phyloP scores from a whole-genome alignment of 2,329 filamentous ascomycete species.

The Neofusicoccum kwambonambiense region DNA sequence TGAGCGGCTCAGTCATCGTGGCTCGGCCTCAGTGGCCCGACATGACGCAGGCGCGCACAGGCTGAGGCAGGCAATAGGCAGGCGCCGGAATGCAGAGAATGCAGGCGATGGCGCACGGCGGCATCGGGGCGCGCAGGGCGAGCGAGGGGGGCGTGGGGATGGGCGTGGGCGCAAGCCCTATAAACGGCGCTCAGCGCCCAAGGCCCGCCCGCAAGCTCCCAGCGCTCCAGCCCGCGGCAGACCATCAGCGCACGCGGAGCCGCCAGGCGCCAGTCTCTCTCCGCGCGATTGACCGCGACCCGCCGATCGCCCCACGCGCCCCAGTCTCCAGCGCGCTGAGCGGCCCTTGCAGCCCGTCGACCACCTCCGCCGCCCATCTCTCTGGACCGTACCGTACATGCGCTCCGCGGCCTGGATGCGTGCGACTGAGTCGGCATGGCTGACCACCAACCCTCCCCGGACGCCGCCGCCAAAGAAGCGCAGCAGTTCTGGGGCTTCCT shows the following conservation, averaged over 20 bases:
- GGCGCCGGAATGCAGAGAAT: constrained; percentile 7
- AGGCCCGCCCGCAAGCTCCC: neutral
- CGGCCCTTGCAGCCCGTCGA: constrained; percentile 12
- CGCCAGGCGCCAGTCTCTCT: neutral
- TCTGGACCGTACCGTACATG: neutral
- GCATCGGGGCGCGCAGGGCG: neutral
- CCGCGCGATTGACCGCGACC: constrained; percentile 16
- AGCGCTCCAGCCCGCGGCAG: neutral
- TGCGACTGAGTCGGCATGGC: constrained; percentile 16
- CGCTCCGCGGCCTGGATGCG: neutral
- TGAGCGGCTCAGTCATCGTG: constrained; percentile 16
- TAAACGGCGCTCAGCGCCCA: constrained; percentile 9
- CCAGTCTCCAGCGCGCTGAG: constrained; percentile 8
- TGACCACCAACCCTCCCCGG: constrained; percentile 20
- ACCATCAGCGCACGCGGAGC: constrained; percentile 4
- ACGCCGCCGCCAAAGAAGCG: constrained; percentile 42
- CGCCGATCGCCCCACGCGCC: constrained; percentile 13
- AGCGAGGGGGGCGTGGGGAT: neutral
- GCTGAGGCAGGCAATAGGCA: constrained; percentile 12
- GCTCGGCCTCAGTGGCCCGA: constrained; percentile 6
- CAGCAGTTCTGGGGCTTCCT: constrained; percentile 52
- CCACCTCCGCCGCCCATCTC: neutral
- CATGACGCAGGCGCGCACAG: constrained; percentile 8
- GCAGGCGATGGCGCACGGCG: constrained; percentile 2
- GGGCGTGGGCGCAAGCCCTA: neutral